phyloP scores from a whole-genome alignment of 2,329 filamentous ascomycete species.

The Dothidotthia symphoricarpi region DNA sequence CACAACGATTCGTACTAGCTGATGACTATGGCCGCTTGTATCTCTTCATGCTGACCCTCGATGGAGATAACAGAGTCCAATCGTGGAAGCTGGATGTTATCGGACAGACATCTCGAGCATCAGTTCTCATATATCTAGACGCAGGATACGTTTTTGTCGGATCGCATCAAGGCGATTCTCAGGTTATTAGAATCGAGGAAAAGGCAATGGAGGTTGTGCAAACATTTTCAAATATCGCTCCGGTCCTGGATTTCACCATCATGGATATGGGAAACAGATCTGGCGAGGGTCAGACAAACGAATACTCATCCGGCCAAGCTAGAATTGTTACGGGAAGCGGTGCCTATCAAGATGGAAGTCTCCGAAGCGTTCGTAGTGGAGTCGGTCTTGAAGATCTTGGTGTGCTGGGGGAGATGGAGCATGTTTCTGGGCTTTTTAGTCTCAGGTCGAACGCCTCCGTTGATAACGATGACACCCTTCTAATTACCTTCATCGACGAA shows the following conservation, averaged over 20 bases:
- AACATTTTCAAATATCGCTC: constrained; percentile 78
- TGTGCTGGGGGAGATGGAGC: constrained; percentile 73
- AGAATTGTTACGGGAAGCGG: constrained; percentile 91
- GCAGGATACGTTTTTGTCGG: constrained; percentile 76
- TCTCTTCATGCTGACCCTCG: constrained; percentile 74
- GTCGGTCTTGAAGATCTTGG: constrained; percentile 88
- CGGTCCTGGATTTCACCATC: constrained; percentile 87
- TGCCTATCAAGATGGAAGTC: constrained; percentile 80
- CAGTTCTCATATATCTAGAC: constrained; percentile 74
- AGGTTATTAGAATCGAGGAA: constrained; percentile 66
- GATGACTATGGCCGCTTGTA: constrained; percentile 89
- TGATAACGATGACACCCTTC: constrained; percentile 63
- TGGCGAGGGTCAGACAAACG: constrained; percentile 74
- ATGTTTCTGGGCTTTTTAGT: constrained; percentile 71
- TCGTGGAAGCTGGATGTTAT: constrained; percentile 70
- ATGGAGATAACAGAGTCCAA: constrained; percentile 63
- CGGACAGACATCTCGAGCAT: constrained; percentile 70
- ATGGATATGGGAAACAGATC: constrained; percentile 93
- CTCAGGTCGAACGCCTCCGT: constrained; percentile 55
- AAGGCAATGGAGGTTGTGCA: constrained; percentile 68
- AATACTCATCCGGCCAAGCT: constrained; percentile 93
- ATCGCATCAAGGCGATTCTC: constrained; percentile 89
- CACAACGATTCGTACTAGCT: constrained; percentile 78
- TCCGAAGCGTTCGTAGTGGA: constrained; percentile 88
- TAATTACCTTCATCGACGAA: constrained; percentile 79